These are phyloP conservation scores for Russula brevipes DNA, from an alignment of 768 basidiomycete genomes.

Conservation along the genomic window DNA sequence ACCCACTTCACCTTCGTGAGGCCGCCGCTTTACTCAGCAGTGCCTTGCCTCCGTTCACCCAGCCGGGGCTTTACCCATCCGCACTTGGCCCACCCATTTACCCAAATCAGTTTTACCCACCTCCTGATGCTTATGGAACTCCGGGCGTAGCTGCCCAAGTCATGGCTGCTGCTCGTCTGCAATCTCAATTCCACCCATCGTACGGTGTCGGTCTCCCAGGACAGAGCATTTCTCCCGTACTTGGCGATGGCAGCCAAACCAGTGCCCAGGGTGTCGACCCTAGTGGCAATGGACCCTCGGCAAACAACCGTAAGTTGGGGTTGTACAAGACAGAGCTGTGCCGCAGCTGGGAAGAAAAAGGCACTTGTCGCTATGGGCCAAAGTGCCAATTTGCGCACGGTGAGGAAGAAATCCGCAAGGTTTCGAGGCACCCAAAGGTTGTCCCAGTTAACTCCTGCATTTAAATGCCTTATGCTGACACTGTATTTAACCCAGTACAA, in stretches of 20 bases:
- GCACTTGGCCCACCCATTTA: slow-evolving; percentile 48
- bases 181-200: slow-evolving; percentile 49
- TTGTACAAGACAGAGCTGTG: slow-evolving; percentile 90
- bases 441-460: slow-evolving; percentile 22
- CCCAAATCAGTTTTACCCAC: slow-evolving; percentile 62
- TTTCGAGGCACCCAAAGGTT: slow-evolving; percentile 88
- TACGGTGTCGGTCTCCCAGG: slow-evolving; percentile 37
- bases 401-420: slow-evolving; percentile 78
- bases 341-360: slow-evolving; percentile 91
- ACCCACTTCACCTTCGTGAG: slow-evolving; percentile 73
- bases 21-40: slow-evolving; percentile 58
- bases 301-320: slow-evolving; percentile 87
- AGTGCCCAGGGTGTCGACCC: slow-evolving; percentile 31
- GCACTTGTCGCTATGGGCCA: slow-evolving; percentile 73
- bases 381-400: slow-evolving; percentile 96
- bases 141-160: slow-evolving; percentile 50
- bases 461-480: not conserved
- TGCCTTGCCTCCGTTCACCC: slow-evolving; percentile 51
- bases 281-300: slow-evolving; percentile 63
- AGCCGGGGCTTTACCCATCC: slow-evolving; percentile 52
- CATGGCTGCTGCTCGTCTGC: slow-evolving; percentile 54
- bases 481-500: slow-evolving; percentile 57
- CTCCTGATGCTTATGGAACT: slow-evolving; percentile 51
- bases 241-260: slow-evolving; percentile 22
- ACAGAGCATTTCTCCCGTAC: slow-evolving; percentile 13